These are phyloP conservation scores for Eudorina sp. DNA, from an alignment of 139 green algal genomes.

Conservation along the genomic window DNA sequence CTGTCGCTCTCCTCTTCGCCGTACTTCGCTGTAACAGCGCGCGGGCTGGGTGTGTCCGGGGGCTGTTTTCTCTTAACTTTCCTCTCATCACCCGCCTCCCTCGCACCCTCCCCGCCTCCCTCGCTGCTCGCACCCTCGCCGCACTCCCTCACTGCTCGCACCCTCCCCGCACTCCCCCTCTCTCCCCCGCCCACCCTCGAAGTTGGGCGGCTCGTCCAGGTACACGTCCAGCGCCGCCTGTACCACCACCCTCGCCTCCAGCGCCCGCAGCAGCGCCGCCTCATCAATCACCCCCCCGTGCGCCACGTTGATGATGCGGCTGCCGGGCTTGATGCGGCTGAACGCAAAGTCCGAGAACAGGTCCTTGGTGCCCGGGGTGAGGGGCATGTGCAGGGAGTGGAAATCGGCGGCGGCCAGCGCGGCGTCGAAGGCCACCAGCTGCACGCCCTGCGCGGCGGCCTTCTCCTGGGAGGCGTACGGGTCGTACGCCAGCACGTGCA, in stretches of 20 bases:
- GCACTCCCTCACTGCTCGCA: too few relatives aligned
- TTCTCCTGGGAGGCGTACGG: slow-evolving; percentile 87
- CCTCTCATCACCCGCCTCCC: too few relatives aligned
- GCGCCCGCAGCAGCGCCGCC: slow-evolving; percentile 80
- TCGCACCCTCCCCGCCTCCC: too few relatives aligned
- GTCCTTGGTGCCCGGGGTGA: slow-evolving; percentile 77
- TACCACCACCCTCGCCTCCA: slow-evolving; percentile 82
- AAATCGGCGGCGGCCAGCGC: slow-evolving; percentile 86
- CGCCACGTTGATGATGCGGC: slow-evolving; percentile 95
- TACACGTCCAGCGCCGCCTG: slow-evolving; percentile 95
- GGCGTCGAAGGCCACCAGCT: slow-evolving; percentile 91
- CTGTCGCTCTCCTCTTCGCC: too few relatives aligned
- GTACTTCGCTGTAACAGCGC: too few relatives aligned
- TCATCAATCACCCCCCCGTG: slow-evolving; percentile 96
- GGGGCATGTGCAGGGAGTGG: slow-evolving; percentile 92
- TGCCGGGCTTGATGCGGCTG: slow-evolving; percentile 89
- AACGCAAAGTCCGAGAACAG: slow-evolving; percentile 94
- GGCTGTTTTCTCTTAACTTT: too few relatives aligned
- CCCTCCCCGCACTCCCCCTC: neutral
- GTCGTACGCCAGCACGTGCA: slow-evolving; percentile 92
- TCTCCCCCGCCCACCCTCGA: slow-evolving; percentile 15
- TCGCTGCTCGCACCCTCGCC: neutral
- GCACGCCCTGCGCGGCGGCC: slow-evolving; percentile 26
- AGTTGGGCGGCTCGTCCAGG: slow-evolving; percentile 84
- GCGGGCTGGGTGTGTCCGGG: too few relatives aligned